Percentiles rank a stretch among this genome's conserved stretches.
These are phyloP conservation scores for Platismatia glauca DNA, from an alignment of 495 filamentous ascomycete genomes.

Conservation along the genomic window DNA sequence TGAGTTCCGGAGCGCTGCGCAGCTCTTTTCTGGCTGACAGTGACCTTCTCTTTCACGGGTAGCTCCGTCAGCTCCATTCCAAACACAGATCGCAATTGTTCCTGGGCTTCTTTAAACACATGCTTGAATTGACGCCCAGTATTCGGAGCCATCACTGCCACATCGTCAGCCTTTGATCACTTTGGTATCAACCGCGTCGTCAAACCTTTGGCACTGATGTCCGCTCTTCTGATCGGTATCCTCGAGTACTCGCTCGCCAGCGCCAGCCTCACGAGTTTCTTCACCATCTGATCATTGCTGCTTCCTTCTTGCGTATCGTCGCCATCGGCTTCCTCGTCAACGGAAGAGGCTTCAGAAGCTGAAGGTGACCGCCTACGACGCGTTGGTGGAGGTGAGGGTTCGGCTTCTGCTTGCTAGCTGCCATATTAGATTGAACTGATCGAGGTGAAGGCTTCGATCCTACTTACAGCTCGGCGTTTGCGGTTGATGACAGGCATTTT, in stretches of 20 bases:
- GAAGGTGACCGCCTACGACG: conserved; percentile 22
- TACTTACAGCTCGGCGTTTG: conserved; percentile 20
- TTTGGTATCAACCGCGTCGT: conserved; percentile 18
- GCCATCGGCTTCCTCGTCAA: conserved; percentile 17
- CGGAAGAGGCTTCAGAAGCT: conserved; percentile 18
- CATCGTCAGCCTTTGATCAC: not conserved
- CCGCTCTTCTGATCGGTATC: conserved; percentile 62
- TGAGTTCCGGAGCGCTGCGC: conserved; percentile 10
- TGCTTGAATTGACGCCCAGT: conserved; percentile 50
- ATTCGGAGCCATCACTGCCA: conserved; percentile 34
- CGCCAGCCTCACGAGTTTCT: conserved; percentile 85
- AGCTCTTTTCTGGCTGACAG: conserved; percentile 61
- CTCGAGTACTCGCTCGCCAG: conserved; percentile 83
- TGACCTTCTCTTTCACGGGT: conserved; percentile 69
- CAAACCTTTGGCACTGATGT: conserved; percentile 65
- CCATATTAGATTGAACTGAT: not conserved
- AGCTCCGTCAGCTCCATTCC: conserved; percentile 84
- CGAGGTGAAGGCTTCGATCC: not conserved
- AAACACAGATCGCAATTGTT: conserved; percentile 53
- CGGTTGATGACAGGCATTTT: conserved; percentile 20
- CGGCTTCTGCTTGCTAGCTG: conserved; percentile 21
- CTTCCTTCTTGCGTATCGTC: conserved; percentile 16
- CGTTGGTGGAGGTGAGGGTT: conserved; percentile 21
- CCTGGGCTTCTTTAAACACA: conserved; percentile 61
- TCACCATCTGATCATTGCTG: conserved; percentile 38